Conservation (phyloP, 805 yeast species). For the Ogataea nakhonphanomensis region DNA sequence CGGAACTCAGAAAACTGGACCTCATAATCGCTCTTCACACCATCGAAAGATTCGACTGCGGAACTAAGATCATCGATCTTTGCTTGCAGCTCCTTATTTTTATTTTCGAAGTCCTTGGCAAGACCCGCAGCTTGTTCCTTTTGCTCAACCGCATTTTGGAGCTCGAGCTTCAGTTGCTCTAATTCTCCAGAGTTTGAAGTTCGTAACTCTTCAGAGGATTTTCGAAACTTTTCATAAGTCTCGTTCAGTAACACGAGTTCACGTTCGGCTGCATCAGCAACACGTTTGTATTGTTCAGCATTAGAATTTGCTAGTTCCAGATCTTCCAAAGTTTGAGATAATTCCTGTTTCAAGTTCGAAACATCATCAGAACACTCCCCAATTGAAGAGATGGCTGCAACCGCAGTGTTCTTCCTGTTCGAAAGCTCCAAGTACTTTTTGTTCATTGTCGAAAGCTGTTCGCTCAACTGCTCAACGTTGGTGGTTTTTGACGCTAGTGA, state of each 20-base stretch:
- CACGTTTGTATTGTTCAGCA: slow-evolving; percentile 56
- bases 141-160: slow-evolving; percentile 12
- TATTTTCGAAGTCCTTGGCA: slow-evolving; percentile 10
- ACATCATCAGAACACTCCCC: slow-evolving; percentile 23
- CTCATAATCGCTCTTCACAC: slow-evolving; percentile 30
- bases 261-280: slow-evolving; percentile 65
- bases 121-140: slow-evolving; percentile 15
- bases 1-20: slow-evolving; percentile 16
- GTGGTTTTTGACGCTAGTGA: slow-evolving; percentile 40
- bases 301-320: slow-evolving; percentile 55
- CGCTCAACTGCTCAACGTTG: slow-evolving; percentile 37
- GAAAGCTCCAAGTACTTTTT: slow-evolving; percentile 29
- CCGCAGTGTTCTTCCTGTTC: slow-evolving; percentile 28
- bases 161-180: slow-evolving; percentile 13
- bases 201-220: slow-evolving; percentile 24
- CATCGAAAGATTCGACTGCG: slow-evolving; percentile 24
- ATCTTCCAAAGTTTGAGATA: slow-evolving; percentile 45
- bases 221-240: slow-evolving; percentile 48
- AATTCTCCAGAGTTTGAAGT: slow-evolving; percentile 8
- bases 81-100: slow-evolving; percentile 11
- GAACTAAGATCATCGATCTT: slow-evolving; percentile 25
- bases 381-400: slow-evolving; percentile 26
- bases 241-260: slow-evolving; percentile 53
- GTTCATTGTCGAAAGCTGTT: slow-evolving; percentile 35
- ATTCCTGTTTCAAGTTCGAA: slow-evolving; percentile 28